Conservation (phyloP, 371 early-diverging fungal genomes). For the Cokeromyces recurvatus region DNA sequence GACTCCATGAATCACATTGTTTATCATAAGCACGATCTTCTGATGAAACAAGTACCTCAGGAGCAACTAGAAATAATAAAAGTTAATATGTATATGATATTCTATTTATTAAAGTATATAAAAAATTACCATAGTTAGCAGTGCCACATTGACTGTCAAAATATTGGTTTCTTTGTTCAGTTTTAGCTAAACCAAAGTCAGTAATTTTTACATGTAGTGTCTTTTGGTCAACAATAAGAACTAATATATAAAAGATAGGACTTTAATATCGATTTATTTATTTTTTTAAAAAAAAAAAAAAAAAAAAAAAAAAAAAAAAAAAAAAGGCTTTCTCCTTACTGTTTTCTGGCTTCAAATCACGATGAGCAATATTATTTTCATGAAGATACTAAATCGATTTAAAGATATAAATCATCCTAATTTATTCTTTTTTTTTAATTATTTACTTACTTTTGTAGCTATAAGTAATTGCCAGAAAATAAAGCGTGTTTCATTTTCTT, state of each 20-base stretch:
- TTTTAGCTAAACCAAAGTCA: conserved; percentile 94
- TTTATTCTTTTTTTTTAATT: too few relatives aligned
- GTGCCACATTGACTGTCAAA: conserved; percentile 92
- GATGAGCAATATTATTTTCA: conserved; percentile 26
- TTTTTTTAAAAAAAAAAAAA: too few relatives aligned
- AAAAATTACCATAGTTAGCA: conserved; percentile 81
- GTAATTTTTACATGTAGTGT: conserved; percentile 78
- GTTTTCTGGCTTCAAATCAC: conserved; percentile 49
- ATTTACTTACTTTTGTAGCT: conserved; percentile 54
- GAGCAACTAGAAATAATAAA: conserved; percentile 75
- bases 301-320: too few relatives aligned
- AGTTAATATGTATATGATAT: too few relatives aligned
- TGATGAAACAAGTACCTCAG: conserved; percentile 82
- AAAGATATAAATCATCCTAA: background rate
- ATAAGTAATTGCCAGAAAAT: conserved; percentile 76
- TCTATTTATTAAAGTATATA: too few relatives aligned
- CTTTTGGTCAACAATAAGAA: conserved; percentile 56
- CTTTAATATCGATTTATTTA: background rate
- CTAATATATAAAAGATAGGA: conserved; percentile 57
- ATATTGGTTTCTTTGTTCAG: conserved; percentile 47
- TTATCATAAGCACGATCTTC: conserved; percentile 71
- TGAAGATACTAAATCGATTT: conserved; percentile 32
- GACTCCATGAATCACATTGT: conserved; percentile 96
- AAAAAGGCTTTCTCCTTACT: too few relatives aligned
- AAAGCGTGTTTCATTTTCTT: conserved; percentile 76